Evolutionary conservation across 2,329 filamentous ascomycete species (phyloP), one percentile per base, ranked within the genome.

Genomic region (Penicillium sp.): DNA sequence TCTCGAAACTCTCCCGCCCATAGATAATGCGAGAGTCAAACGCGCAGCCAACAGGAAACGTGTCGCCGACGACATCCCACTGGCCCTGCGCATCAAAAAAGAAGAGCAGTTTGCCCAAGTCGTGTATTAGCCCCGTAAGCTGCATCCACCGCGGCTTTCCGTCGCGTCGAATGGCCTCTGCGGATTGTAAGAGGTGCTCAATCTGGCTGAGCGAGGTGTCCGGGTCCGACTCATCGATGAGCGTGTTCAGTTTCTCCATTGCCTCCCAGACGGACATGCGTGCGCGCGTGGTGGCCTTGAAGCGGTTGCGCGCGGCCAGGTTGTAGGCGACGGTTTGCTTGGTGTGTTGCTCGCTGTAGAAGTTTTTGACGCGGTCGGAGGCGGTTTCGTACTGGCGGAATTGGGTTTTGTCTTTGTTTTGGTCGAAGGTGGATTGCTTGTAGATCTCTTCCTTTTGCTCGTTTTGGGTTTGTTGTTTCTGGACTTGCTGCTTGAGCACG

Each of bases 141-240:
- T 78, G 76, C 76, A 78, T 78, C 75, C 75, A 77, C 56, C 76
- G 68, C 18, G 76, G 76, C 63, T 77, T 77, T 51, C 74, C 75
- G 70, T 96, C 91, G 49, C 88, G 85, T 28, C 91, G 88, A 69
- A 96, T 94, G 14, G 91, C 91, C 75, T 96, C 91, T 53, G 91
- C 91, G 18, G 88, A 87, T 72, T 96, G 91, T 16, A 96, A 83
- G 28, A 96, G 81, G 74, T 96, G 91, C 75, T 95, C 88, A 69
- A 96, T 95, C 77, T 96, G 91, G 26, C 85, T 88, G 61, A 96
- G 85, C 48, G 83, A 85, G 47, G 91, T 96, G 76, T 96, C 91
- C 1, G 91, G 91, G 77, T 96, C 91, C 20, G 87, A 91, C 74
- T 95, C 89, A 75, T 96, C 91, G 71, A 96, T 89, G 52, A 96